Base-by-base conservation (phyloP, 192 early-diverging fungal species). In the Coemansia erecta region DNA sequence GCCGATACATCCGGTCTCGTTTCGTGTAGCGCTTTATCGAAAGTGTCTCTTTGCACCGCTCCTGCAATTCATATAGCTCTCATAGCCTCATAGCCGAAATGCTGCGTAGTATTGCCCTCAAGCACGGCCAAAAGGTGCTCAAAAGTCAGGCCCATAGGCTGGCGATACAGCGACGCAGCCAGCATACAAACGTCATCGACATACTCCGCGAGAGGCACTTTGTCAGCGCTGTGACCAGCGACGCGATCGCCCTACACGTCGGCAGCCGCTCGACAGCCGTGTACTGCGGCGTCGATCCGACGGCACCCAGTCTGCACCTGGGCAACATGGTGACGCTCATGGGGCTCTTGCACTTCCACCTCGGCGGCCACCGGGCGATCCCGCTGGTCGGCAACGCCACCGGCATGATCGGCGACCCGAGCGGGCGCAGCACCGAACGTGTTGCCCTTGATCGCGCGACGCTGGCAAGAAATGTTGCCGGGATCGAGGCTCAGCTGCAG, bases 251-350 rank as follows among this genome's bases (percentile, higher is more conserved):
- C 17, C 40, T 46, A 31, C 47, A 40, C 0, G 43, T 58, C 15
- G 26, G 54, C 13, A 23, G 45, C 52, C 19, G 28, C 24, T 50
- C 70, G 6, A 56, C 63, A 10, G 59, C 82, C 8, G 82, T 95
- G 24, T 98, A 98, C 68, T 87, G 88, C 67, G 95, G 95, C 39
- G 87, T 98, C 23, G 95, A 98, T 65, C 95, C 95, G 11, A 98
- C 93, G 0, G 95, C 95, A 18, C 68, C 68, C n/a, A 90, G 87
- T 61, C 73, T 96, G 21, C 95, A 98, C 60, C 73, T 95, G 13
- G 95, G 95, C 18, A 98, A 96, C 64, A 82, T 98, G 58, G 80
- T 94, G 5, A 83, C 89, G 14, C 72, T 96, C 23, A 89, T 94
- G 69, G 87, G 87, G 10, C 73, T 95, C 39, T 78, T 96, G 18